Conservation (phyloP, 106 monocot species). For the Amphibolis antarctica region DNA sequence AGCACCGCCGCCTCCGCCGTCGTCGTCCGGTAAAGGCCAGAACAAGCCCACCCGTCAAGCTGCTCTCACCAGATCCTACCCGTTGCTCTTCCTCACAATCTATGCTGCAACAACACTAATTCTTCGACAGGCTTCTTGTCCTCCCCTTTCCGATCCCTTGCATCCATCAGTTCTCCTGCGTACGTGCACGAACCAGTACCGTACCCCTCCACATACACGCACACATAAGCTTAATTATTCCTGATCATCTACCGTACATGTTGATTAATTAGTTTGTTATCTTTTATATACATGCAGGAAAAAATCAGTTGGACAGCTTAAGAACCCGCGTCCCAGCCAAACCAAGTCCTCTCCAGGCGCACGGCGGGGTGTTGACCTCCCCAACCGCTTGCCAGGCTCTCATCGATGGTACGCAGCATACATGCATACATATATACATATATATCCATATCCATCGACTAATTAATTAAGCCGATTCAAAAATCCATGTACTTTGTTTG, state of each 20-base stretch:
- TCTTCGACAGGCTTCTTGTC: neutral
- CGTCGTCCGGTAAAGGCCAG: neutral
- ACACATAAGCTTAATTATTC: too few relatives aligned
- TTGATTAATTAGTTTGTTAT: neutral
- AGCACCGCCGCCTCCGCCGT: neutral
- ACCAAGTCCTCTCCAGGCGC: slow-evolving; percentile 14
- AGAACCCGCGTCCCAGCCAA: slow-evolving; percentile 20
- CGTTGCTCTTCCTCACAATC: slow-evolving; percentile 4
- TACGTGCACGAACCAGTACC: too few relatives aligned
- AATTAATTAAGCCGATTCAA: neutral
- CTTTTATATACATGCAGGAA: neutral
- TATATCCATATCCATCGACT: neutral
- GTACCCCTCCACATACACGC: too few relatives aligned
- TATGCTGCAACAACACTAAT: neutral
- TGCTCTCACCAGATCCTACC: neutral
- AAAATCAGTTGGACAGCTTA: slow-evolving; percentile 11
- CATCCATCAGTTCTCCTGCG: neutral
- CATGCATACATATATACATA: too few relatives aligned
- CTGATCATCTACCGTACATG: too few relatives aligned
- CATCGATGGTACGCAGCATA: slow-evolving; percentile 38
- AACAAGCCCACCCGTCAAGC: neutral
- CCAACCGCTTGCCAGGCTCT: slow-evolving; percentile 21
- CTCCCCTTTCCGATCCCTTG: neutral
- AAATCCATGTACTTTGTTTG: neutral
- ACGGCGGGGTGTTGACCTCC: slow-evolving; percentile 4